Percentiles rank a stretch among this genome's conserved stretches.
These are phyloP conservation scores for Phaeolepiota aurea DNA, from an alignment of 768 basidiomycete species.

Conservation along the genomic window DNA sequence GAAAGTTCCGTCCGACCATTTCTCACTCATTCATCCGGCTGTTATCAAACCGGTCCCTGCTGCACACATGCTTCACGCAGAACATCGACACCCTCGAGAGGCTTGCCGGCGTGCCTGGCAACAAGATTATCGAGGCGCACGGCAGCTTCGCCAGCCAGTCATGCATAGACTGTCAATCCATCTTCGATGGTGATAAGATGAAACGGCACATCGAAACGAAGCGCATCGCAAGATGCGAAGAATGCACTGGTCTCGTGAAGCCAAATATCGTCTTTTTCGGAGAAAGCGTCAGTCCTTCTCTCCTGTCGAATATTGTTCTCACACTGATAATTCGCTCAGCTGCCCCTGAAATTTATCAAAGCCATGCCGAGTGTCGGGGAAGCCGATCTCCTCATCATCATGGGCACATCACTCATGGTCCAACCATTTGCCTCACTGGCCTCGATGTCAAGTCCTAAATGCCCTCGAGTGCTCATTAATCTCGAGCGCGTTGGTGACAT, in stretches of 20 bases:
- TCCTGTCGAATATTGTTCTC: neutral
- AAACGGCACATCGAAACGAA: constrained; percentile 50
- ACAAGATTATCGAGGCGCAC: constrained; percentile 88
- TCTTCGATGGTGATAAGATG: constrained; percentile 64
- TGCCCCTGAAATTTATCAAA: constrained; percentile 62
- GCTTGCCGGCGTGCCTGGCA: constrained; percentile 64
- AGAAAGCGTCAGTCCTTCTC: constrained; percentile 43
- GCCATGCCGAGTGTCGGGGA: constrained; percentile 41
- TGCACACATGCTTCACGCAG: constrained; percentile 81
- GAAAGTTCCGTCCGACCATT: constrained; percentile 77
- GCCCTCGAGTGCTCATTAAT: constrained; percentile 86
- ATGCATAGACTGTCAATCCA: constrained; percentile 65
- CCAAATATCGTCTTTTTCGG: constrained; percentile 97
- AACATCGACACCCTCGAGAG: constrained; percentile 93
- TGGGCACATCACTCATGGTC: constrained; percentile 86
- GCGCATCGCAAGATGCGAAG: constrained; percentile 57
- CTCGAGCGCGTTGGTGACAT: constrained; percentile 73
- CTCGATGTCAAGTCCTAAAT: constrained; percentile 38
- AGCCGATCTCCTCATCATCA: constrained; percentile 86
- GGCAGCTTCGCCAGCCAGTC: constrained; percentile 87
- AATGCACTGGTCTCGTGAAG: constrained; percentile 72
- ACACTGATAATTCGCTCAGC: constrained; percentile 27
- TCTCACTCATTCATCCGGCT: constrained; percentile 89
- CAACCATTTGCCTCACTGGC: constrained; percentile 83
- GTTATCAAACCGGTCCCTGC: constrained; percentile 56